These are phyloP conservation scores for Cordyceps fumosorosea DNA, from an alignment of 2,329 filamentous ascomycete genomes.

Conservation along the genomic window DNA sequence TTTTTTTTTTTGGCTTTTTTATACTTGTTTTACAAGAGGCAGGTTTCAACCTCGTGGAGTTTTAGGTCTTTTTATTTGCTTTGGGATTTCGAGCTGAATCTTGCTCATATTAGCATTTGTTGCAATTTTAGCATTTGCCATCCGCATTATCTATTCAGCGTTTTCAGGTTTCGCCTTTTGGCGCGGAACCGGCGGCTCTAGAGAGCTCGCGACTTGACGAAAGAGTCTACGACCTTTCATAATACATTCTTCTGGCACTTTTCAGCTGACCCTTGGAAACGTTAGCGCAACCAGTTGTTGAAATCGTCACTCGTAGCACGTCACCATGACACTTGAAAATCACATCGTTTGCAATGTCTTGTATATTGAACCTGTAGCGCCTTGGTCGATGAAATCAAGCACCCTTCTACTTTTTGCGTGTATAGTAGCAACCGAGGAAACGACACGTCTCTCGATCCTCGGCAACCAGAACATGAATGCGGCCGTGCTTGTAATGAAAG, in stretches of 20 bases:
- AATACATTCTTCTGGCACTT: not conserved
- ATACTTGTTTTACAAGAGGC: not conserved
- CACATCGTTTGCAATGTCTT: no score
- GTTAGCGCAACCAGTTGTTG: no score
- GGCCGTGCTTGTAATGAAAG: not conserved
- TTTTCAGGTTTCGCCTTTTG: not conserved
- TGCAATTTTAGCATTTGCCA: not conserved
- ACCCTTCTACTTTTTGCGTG: not conserved
- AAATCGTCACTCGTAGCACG: no score
- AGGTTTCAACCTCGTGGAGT: not conserved
- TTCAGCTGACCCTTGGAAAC: not conserved
- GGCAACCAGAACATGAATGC: not conserved
- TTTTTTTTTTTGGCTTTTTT: not conserved
- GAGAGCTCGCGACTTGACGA: not conserved
- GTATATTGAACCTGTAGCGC: no score
- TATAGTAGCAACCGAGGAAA: not conserved
- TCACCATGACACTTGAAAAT: no score
- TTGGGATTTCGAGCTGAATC: not conserved
- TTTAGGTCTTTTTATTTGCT: not conserved
- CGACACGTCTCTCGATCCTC: not conserved
- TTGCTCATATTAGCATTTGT: not conserved
- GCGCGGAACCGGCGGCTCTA: not conserved
- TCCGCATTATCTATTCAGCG: not conserved
- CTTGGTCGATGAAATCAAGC: not conserved
- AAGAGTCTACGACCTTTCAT: not conserved